phyloP scores from a whole-genome alignment of 2,329 filamentous ascomycete species.

The Neopestalotiopsis sp. region DNA sequence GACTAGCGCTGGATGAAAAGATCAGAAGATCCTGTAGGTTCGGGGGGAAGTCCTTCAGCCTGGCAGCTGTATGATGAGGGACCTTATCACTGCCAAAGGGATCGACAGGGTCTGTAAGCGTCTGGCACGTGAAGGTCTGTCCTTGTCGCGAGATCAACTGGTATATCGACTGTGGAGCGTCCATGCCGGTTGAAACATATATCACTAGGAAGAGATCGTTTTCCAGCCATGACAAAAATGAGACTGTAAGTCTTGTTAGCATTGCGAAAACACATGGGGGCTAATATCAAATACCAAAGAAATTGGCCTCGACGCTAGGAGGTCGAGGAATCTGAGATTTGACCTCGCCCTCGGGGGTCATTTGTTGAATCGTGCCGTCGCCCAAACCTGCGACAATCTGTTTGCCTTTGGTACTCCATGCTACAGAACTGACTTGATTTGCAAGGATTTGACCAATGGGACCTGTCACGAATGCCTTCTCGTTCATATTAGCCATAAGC shows the following conservation, averaged over 20 bases:
- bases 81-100: constrained; percentile 70
- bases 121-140: constrained; percentile 72
- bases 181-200: constrained; percentile 70
- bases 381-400: constrained; percentile 86
- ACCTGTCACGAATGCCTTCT: constrained; percentile 62
- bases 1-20: constrained; percentile 78
- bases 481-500: constrained; percentile 80
- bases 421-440: constrained; percentile 78
- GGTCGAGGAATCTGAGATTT: constrained; percentile 84
- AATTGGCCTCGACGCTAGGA: constrained; percentile 65
- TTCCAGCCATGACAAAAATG: constrained; percentile 85
- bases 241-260: constrained; percentile 60
- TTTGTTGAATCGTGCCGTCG: constrained; percentile 80
- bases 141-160: constrained; percentile 77
- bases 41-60: constrained; percentile 81
- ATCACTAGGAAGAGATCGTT: constrained; percentile 84
- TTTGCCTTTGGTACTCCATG: constrained; percentile 94
- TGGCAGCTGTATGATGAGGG: constrained; percentile 78
- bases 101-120: constrained; percentile 75
- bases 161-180: constrained; percentile 71
- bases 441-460: constrained; percentile 69
- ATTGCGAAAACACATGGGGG: not conserved
- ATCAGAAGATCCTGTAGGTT: constrained; percentile 82
- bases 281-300: constrained; percentile 63
- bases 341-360: constrained; percentile 79